A percentile compares a stretch with the other conserved stretches of the same genome.
phyloP scores from a whole-genome alignment of 73 alveolate species.

The Diophrys sp. region DNA sequence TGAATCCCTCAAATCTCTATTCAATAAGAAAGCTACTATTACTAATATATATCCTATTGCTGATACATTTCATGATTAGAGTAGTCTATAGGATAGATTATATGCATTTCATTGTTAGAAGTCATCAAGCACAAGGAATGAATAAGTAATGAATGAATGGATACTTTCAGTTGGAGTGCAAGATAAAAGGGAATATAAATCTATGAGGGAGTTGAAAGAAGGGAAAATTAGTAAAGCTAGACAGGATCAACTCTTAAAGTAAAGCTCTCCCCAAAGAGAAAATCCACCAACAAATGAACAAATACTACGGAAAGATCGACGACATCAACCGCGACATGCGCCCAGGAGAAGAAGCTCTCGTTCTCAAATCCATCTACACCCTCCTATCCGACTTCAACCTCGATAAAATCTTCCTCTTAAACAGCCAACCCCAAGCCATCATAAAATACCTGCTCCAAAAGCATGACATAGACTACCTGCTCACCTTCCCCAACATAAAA shows the following conservation, averaged over 20 bases:
- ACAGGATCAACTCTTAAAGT: no score
- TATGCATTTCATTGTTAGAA: no score
- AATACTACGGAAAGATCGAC: not conserved
- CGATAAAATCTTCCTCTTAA: not conserved
- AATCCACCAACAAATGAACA: not conserved
- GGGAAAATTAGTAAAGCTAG: no score
- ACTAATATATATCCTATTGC: not conserved
- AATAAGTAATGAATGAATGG: not conserved
- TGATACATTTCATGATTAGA: not conserved
- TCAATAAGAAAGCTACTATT: not conserved
- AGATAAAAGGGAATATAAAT: not conserved
- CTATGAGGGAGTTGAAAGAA: not conserved
- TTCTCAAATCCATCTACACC: not conserved
- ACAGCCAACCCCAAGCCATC: not conserved
- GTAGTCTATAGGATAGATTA: not conserved
- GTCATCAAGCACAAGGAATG: no score
- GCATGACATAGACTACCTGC: not conserved
- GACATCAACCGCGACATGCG: slow-evolving; percentile 1
- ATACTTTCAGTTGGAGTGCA: not conserved
- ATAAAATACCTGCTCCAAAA: no score
- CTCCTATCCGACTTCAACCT: not conserved
- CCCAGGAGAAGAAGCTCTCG: not conserved
- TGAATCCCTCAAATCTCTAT: not conserved
- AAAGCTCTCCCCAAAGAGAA: not conserved
- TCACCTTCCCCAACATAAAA: not conserved